Evolutionary conservation across 23 red algal species (phyloP).

Genomic region (Pyropia yezoensis): DNA sequence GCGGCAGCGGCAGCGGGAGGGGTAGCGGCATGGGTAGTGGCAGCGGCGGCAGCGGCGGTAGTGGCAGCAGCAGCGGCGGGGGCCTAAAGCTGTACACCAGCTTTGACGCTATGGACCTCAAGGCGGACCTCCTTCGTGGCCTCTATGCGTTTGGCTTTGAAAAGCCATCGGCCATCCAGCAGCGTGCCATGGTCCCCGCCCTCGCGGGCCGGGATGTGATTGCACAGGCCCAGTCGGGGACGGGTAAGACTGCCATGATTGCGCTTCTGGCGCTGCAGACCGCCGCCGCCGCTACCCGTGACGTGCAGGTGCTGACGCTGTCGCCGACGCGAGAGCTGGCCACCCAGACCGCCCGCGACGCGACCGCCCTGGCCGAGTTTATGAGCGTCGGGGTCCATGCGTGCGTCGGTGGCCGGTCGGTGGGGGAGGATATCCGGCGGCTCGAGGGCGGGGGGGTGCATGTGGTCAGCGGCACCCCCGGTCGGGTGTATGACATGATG

Average conservation of each 20-base stretch:
- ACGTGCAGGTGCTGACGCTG: slow-evolving; percentile 70
- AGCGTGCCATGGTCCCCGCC: slow-evolving; percentile 53
- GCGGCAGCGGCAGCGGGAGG: no score
- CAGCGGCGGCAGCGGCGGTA: no score
- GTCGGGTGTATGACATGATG: slow-evolving; percentile 80
- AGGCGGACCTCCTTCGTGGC: slow-evolving; percentile 63
- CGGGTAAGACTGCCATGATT: slow-evolving; percentile 87
- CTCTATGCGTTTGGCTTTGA: slow-evolving; percentile 72
- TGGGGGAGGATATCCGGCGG: slow-evolving; percentile 61
- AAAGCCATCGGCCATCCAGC: slow-evolving; percentile 72
- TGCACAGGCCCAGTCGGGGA: slow-evolving; percentile 89
- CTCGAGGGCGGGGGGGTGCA: slow-evolving; percentile 65
- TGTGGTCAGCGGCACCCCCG: slow-evolving; percentile 70
- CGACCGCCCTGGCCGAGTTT: slow-evolving; percentile 48
- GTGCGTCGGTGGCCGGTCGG: slow-evolving; percentile 58
- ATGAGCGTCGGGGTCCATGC: slow-evolving; percentile 21
- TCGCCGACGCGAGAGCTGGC: slow-evolving; percentile 84
- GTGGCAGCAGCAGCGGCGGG: no score
- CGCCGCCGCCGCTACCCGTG: slow-evolving; percentile 6
- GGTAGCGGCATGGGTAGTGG: no score
- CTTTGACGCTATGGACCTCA: slow-evolving; percentile 67
- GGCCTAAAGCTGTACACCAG: slow-evolving; percentile 22
- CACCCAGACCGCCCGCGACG: slow-evolving; percentile 53
- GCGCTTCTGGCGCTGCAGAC: slow-evolving; percentile 47
- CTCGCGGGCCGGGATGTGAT: slow-evolving; percentile 64